These are phyloP conservation scores for Colletotrichum theobromicola DNA, from an alignment of 2,329 filamentous ascomycete genomes.

Conservation along the genomic window DNA sequence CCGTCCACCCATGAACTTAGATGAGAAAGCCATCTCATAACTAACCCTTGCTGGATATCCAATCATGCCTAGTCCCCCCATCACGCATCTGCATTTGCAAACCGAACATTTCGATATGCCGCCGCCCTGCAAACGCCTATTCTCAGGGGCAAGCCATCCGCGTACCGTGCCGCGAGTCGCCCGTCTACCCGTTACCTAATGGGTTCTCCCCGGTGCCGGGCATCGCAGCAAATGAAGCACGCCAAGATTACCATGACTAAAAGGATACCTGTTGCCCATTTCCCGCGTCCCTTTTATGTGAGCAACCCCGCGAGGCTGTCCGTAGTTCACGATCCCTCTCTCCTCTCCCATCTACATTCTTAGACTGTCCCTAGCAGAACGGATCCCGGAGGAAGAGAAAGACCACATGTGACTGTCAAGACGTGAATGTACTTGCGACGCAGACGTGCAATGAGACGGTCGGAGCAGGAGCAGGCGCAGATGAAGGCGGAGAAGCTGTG, in stretches of 20 bases:
- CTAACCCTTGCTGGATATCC: fast-evolving
- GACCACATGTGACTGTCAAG: neutral
- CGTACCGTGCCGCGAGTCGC: neutral
- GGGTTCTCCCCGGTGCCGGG: neutral
- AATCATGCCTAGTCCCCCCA: neutral
- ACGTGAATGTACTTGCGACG: conserved; percentile 20
- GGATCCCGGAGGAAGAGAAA: neutral
- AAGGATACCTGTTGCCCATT: neutral
- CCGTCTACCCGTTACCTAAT: conserved; percentile 12
- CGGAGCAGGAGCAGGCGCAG: neutral
- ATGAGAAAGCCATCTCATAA: too few species aligned
- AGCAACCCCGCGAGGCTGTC: neutral
- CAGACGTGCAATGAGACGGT: conserved; percentile 13
- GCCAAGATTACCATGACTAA: conserved; percentile 20
- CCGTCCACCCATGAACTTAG: too few species aligned
- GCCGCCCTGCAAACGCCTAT: neutral
- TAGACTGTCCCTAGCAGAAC: neutral
- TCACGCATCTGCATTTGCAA: neutral
- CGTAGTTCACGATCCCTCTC: neutral
- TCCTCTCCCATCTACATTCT: neutral
- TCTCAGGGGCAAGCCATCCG: conserved; percentile 9
- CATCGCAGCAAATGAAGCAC: conserved; percentile 12
- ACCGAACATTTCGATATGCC: neutral
- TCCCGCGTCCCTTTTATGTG: neutral
- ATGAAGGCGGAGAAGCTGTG: conserved; percentile 14